Evolutionary conservation across 371 early-diverging fungal species (phyloP), one percentile per base, ranked within the genome.

Genomic region (Cokeromyces recurvatus): DNA sequence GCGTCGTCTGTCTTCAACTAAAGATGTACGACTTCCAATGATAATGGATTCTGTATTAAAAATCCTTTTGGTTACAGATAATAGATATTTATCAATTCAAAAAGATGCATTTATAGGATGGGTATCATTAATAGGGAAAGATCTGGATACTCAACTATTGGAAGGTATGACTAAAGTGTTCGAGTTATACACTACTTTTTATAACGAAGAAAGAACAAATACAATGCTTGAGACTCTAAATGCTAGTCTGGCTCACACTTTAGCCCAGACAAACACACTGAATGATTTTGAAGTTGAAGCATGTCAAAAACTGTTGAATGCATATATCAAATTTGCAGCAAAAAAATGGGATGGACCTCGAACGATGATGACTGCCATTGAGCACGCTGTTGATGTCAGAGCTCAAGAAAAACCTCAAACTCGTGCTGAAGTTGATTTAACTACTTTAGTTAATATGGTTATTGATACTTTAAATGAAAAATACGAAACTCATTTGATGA

Each of bases 241-340:
- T 46, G 74, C 74, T 4, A 66, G 71, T 24, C 46, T 74, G 3
- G 71, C 74, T 1, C 71, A 74, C 43, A 63, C 50, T 27, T 43
- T 72, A 22, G 66, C 73, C 2, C 44, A 64, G 15, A 62, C 73
- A 2, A 64, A 59, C 2, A 21, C 55, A 15, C 39, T 72, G 16
- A 72, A 72, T 35, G 60, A 55, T 21, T 64, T 72, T 48, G 73
- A 72, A 43, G 44, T 62, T 10, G 60, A 59, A 3, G 37, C 50
- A 11, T 63, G 63, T 37, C 57, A 64, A 23, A 4, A 16, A 3
- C 38, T 72, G n/a, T 31, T 72, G 10, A 32, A 48, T 7, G 61
- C 57, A 0, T 52, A 63, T 42, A 46, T 62, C 7, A 25, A 45
- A 7, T 49, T 49, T 48, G 53, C 38, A 6, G 44, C 57, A n/a